phyloP scores from a whole-genome alignment of 2,329 filamentous ascomycete species.

The Aspergillus sp. region DNA sequence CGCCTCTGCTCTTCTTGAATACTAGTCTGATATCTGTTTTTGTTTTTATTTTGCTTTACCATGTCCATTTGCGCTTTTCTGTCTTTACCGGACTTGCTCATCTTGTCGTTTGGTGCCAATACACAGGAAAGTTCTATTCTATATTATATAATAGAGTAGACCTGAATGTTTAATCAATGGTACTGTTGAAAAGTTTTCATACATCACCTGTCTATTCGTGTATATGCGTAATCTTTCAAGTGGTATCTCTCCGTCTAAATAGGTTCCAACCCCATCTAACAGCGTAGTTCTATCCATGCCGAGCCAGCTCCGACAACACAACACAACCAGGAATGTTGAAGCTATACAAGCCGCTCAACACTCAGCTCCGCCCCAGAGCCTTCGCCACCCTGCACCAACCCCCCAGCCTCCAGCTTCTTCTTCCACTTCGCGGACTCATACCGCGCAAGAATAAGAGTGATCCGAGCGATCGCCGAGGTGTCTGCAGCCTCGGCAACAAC shows the following conservation, averaged over 20 bases:
- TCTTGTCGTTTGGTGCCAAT: background rate
- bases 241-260: background rate
- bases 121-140: background rate
- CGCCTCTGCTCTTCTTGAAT: constrained; percentile 69
- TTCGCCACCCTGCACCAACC: constrained; percentile 31
- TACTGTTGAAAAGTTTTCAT: too few relatives aligned
- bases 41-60: constrained; percentile 3
- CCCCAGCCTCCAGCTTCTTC: constrained; percentile 46
- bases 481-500: constrained; percentile 41
- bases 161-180: background rate
- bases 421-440: constrained; percentile 51
- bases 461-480: constrained; percentile 33
- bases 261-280: constrained; percentile 1
- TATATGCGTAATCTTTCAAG: background rate
- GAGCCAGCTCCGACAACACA: constrained; percentile 20
- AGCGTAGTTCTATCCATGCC: background rate
- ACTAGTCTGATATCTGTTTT: constrained; percentile 25
- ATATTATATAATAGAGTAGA: background rate
- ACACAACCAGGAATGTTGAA: background rate
- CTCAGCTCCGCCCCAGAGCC: constrained; percentile 26
- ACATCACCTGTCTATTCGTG: background rate
- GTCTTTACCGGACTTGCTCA: background rate
- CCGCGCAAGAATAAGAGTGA: constrained; percentile 50
- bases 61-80: background rate
- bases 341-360: constrained; percentile 37